Evolutionary conservation across 176 grass and related monocot genomes (phyloP).

Genomic region (Aegilops sharonensis): DNA sequence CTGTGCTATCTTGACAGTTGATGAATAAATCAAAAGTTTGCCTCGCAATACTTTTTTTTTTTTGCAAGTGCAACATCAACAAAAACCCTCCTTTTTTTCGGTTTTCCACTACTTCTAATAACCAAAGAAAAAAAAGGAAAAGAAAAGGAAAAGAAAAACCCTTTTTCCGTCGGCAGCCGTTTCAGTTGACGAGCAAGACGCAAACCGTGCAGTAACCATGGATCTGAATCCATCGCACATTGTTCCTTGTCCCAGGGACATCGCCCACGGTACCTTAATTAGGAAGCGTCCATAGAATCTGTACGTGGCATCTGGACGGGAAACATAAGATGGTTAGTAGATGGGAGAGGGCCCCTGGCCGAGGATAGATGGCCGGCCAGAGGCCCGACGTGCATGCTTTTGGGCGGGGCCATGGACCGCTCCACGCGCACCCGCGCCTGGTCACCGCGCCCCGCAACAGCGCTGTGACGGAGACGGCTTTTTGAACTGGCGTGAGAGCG

Average conservation of each 20-base stretch:
- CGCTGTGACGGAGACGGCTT: background rate
- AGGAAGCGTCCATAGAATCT: background rate
- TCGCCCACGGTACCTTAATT: background rate
- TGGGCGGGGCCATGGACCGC: background rate
- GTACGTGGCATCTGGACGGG: background rate
- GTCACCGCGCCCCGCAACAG: background rate
- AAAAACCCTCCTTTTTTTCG: too few relatives aligned
- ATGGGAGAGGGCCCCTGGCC: background rate
- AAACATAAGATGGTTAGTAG: background rate
- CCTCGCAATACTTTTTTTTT: too few relatives aligned
- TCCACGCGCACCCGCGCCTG: background rate
- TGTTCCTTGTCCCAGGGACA: background rate
- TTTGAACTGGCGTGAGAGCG: slow-evolving; percentile 23
- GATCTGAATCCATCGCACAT: background rate
- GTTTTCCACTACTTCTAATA: too few relatives aligned
- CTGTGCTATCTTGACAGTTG: too few relatives aligned
- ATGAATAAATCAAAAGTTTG: too few relatives aligned
- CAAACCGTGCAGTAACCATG: background rate
- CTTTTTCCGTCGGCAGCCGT: background rate
- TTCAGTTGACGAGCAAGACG: background rate
- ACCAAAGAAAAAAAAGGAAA: too few relatives aligned
- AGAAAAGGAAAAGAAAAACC: too few relatives aligned
- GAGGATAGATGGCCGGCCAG: background rate
- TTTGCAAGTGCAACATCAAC: too few relatives aligned
- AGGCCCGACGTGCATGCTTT: background rate